phyloP scores from a whole-genome alignment of 2,329 filamentous ascomycete genomes.

The Orbilia quercus region DNA sequence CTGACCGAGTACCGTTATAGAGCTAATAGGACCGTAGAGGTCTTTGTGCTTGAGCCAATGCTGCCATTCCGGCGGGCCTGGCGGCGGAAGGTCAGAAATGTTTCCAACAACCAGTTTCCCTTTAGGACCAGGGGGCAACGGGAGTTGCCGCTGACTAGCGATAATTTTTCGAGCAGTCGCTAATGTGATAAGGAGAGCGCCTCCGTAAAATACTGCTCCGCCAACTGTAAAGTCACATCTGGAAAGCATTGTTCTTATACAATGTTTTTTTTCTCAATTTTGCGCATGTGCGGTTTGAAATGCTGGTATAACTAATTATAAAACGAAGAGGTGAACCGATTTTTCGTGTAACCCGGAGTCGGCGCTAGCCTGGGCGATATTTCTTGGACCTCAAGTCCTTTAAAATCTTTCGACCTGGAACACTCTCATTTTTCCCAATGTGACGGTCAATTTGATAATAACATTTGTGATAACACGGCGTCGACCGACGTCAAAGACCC shows the following conservation, averaged over 20 bases:
- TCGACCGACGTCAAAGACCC: not conserved
- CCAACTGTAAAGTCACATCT: constrained; percentile 7
- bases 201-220: constrained; percentile 30
- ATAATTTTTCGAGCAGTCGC: constrained; percentile 19
- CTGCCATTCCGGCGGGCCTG: constrained; percentile 62
- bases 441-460: not conserved
- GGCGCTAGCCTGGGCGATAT: not conserved
- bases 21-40: constrained; percentile 63
- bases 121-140: constrained; percentile 42
- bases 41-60: constrained; percentile 65
- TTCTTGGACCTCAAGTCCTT: not conserved
- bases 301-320: too few relatives aligned
- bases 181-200: constrained; percentile 10
- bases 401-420: not conserved
- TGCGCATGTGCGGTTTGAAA: too few relatives aligned
- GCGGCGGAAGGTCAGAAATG: constrained; percentile 36
- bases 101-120: constrained; percentile 29
- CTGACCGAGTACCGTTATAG: constrained; percentile 64
- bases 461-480: not conserved
- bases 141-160: constrained; percentile 15
- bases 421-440: too few relatives aligned
- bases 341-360: not conserved
- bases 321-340: not conserved
- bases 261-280: too few relatives aligned
- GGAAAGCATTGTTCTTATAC: constrained; percentile 7